phyloP scores from a whole-genome alignment of 2,329 filamentous ascomycete species.

The Talaromyces rugulosus region DNA sequence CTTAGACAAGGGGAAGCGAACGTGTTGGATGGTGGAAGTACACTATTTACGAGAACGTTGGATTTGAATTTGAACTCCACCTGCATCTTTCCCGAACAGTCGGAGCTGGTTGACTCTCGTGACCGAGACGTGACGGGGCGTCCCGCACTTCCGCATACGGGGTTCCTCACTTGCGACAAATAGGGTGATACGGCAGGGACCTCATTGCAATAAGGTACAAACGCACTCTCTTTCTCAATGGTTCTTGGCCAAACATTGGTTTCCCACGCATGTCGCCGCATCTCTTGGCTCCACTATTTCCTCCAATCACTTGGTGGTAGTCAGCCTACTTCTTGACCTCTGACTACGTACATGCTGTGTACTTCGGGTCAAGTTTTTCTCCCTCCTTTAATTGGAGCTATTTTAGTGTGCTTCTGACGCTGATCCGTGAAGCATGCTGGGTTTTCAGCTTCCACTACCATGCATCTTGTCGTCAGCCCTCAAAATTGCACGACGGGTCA shows the following conservation, averaged over 20 bases:
- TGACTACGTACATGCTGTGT: not conserved
- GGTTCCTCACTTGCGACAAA: slow-evolving; percentile 28
- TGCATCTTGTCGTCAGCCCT: not conserved
- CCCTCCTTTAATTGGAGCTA: not conserved
- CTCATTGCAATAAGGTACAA: slow-evolving; percentile 24
- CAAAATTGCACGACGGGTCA: not conserved
- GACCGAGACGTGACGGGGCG: slow-evolving; percentile 31
- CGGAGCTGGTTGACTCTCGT: slow-evolving; percentile 36
- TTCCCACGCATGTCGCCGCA: slow-evolving; percentile 8
- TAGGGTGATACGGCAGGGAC: slow-evolving; percentile 20
- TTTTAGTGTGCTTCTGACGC: not conserved
- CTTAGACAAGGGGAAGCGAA: not conserved
- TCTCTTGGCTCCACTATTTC: slow-evolving; percentile 3
- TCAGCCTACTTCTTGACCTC: not conserved
- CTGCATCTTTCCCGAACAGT: slow-evolving; percentile 30
- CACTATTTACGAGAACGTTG: slow-evolving; percentile 27
- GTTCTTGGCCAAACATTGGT: slow-evolving; percentile 11
- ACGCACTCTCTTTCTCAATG: slow-evolving; percentile 15
- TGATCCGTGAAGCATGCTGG: not conserved
- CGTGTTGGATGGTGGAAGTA: not conserved
- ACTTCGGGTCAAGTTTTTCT: not conserved
- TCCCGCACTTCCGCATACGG: slow-evolving; percentile 28
- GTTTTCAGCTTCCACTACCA: not conserved
- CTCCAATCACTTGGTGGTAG: slow-evolving; percentile 10
- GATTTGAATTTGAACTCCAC: slow-evolving; percentile 37